A percentile compares a stretch with the other conserved stretches of the same genome.
Evolutionary conservation across 2,329 filamentous ascomycete species (phyloP).

Genomic region (Scleromitrula shiraiana): DNA sequence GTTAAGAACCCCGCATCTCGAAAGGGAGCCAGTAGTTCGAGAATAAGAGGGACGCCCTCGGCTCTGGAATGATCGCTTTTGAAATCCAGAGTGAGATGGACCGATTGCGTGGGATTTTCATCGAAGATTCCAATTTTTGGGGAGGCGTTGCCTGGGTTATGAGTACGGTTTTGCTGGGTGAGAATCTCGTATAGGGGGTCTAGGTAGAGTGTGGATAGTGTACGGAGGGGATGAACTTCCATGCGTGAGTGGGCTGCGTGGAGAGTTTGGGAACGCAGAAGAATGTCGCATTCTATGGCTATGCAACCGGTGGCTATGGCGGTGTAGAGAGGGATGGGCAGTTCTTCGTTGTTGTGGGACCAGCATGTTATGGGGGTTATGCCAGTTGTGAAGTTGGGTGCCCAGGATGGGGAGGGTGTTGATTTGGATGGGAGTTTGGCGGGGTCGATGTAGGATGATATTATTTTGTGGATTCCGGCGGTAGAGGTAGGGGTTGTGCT

Average conservation of each 20-base stretch:
- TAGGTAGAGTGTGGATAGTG: constrained; percentile 50
- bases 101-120: constrained; percentile 6
- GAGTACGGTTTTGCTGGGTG: constrained; percentile 37
- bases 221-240: constrained; percentile 43
- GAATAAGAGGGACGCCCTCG: constrained; percentile 31
- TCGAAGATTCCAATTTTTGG: constrained; percentile 19
- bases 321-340: constrained; percentile 37
- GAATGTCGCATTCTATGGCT: constrained; percentile 53
- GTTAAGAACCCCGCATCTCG: constrained; percentile 33
- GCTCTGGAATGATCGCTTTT: constrained; percentile 32
- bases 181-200: constrained; percentile 50
- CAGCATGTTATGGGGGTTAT: constrained; percentile 5
- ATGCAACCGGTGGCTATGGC: constrained; percentile 50
- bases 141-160: constrained; percentile 1
- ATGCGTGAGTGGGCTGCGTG: constrained; percentile 48
- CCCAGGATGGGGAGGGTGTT: background rate
- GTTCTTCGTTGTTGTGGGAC: constrained; percentile 52
- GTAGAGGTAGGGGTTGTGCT: no score
- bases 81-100: constrained; percentile 43
- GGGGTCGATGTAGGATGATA: background rate
- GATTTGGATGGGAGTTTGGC: background rate
- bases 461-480: background rate
- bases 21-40: constrained; percentile 35
- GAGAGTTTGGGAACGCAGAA: constrained; percentile 44
- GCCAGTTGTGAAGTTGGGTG: constrained; percentile 2